phyloP scores from a whole-genome alignment of 495 filamentous ascomycete species.

The Cenococcum geophilum region DNA sequence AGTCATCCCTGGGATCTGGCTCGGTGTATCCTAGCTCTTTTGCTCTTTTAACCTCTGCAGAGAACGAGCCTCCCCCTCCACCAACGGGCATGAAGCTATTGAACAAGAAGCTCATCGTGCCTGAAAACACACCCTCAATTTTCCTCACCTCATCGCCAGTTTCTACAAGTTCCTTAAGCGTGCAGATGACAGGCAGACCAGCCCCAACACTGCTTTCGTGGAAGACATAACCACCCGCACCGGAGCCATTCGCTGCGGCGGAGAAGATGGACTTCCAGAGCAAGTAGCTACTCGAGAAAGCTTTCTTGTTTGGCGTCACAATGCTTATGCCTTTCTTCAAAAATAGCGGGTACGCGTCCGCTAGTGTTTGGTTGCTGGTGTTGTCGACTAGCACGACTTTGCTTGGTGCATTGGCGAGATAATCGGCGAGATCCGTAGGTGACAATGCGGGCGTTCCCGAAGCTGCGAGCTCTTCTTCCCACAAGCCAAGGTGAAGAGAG shows the following conservation, averaged over 20 bases:
- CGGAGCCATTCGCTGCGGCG: slow-evolving; percentile 43
- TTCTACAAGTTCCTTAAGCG: slow-evolving; percentile 78
- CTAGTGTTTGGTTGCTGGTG: slow-evolving; percentile 77
- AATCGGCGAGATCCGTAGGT: slow-evolving; percentile 62
- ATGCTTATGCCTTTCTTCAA: slow-evolving; percentile 74
- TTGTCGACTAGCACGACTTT: slow-evolving; percentile 84
- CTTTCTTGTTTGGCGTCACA: slow-evolving; percentile 97
- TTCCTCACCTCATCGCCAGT: slow-evolving; percentile 82
- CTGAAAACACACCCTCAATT: slow-evolving; percentile 95
- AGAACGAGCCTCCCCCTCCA: slow-evolving; percentile 61
- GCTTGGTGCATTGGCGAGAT: slow-evolving; percentile 62
- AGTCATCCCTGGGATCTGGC: slow-evolving; percentile 89
- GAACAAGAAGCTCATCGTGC: slow-evolving; percentile 94
- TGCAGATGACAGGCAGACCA: slow-evolving; percentile 84
- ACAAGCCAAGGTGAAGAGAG: slow-evolving; percentile 36
- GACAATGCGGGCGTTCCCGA: slow-evolving; percentile 53
- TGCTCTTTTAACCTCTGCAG: slow-evolving; percentile 78
- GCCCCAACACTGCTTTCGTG: slow-evolving; percentile 93
- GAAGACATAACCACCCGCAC: slow-evolving; percentile 68
- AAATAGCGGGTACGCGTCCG: slow-evolving; percentile 69
- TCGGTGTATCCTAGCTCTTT: slow-evolving; percentile 96
- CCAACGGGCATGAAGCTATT: slow-evolving; percentile 67
- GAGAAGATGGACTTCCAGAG: slow-evolving; percentile 79
- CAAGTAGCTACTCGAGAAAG: slow-evolving; percentile 68
- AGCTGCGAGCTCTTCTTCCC: slow-evolving; percentile 41